Evolutionary conservation across 768 basidiomycete species (phyloP), one percentile per base, ranked within the genome.

Genomic region (Phaeotremella skinneri): DNA sequence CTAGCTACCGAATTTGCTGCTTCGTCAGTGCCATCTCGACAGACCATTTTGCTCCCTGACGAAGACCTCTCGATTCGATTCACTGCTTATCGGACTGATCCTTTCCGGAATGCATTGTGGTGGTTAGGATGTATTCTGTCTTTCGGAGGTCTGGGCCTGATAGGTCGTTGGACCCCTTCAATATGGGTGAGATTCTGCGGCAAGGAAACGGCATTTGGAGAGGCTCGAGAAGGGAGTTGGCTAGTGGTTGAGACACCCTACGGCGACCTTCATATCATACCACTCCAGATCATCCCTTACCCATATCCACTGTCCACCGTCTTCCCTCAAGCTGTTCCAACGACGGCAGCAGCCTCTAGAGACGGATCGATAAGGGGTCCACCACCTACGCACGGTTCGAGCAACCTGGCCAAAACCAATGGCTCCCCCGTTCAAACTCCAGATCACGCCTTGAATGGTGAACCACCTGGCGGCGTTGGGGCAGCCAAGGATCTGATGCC

Each of bases 151-250:
- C 79, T 97, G 21, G 86, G 83, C 11, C 81, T 99, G 17, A 76
- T 93, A 7, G 93, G 92, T 2, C 86, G 91, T 69, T 99, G 96
- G 96, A 85, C 96, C 64, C 96, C 96, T 56, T 83, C 82, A 4
- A 64, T 92, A 26, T 97, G 96, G 96, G 83, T 98, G 51, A 84
- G 84, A 27, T 93, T 87, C 83, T 88, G 89, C 21, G 85, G 90
- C 1, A 81, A 79, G 45, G 90, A 93, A 76, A 89, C 84, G 53
- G 87, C 88, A 21, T 99, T 98, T 69, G 84, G 84, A 49, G 58
- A 89, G 56, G 80, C 85, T 7, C 76, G 78, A 32, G 78, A 84
- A 64, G 90, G 89, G 3, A 87, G 66, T 13, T 72, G 74, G 55
- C 71, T 91, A 66, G 88, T 93, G 17, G 85, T 94, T 34, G 92